Evolutionary conservation across 306 rosid genomes (phyloP).

Genomic region (Sicyos baderoa): DNA sequence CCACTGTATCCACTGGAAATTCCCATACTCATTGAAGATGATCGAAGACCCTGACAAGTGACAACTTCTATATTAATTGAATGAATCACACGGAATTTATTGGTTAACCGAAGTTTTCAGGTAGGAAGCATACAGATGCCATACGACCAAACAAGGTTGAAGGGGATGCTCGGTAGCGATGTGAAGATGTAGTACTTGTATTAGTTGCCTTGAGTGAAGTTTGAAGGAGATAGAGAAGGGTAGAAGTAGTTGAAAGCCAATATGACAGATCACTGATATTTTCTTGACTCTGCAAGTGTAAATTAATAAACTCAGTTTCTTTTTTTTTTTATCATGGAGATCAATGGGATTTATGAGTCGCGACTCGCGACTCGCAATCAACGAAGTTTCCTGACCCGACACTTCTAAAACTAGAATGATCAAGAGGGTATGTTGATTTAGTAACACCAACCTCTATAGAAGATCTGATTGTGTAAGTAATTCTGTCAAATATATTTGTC

Average conservation of each 20-base stretch:
- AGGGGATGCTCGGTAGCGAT: slow-evolving; percentile 62
- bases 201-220: slow-evolving; percentile 77
- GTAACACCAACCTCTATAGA: slow-evolving; percentile 47
- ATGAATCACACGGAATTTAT: slow-evolving; percentile 6
- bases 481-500: slow-evolving; percentile 70
- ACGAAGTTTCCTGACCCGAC: background rate
- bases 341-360: background rate
- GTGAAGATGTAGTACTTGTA: slow-evolving; percentile 36
- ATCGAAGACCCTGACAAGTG: slow-evolving; percentile 68
- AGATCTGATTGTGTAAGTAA: slow-evolving; percentile 51
- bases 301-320: slow-evolving; percentile 11
- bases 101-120: slow-evolving; percentile 13
- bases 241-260: slow-evolving; percentile 83
- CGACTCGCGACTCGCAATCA: too few relatives aligned
- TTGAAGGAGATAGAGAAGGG: slow-evolving; percentile 70
- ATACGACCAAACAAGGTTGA: slow-evolving; percentile 70
- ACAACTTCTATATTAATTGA: slow-evolving; percentile 10
- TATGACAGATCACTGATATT: slow-evolving; percentile 58
- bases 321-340: too few relatives aligned
- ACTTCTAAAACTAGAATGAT: background rate
- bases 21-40: slow-evolving; percentile 65
- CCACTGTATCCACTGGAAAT: slow-evolving; percentile 81
- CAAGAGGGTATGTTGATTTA: background rate
- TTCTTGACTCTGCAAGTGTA: slow-evolving; percentile 45
- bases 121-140: slow-evolving; percentile 59